These are phyloP conservation scores for Biancaea sappan DNA, from an alignment of 306 rosid genomes.

Conservation along the genomic window DNA sequence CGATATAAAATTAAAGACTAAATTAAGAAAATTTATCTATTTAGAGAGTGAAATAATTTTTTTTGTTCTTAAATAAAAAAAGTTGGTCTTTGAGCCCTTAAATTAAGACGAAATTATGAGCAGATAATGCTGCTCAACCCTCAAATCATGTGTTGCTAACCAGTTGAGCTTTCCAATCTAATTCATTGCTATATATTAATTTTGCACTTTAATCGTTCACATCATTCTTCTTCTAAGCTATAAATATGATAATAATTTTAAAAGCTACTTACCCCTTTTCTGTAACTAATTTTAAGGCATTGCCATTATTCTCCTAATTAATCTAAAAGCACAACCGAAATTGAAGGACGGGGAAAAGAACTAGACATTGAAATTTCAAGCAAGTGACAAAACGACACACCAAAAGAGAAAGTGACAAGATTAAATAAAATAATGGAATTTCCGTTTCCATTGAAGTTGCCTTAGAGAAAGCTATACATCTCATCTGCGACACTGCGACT, in stretches of 20 bases:
- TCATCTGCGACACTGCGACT: background rate
- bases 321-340: background rate
- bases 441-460: background rate
- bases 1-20: too few relatives aligned
- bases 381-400: background rate
- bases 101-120: background rate
- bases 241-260: background rate
- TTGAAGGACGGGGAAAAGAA: background rate
- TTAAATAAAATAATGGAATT: background rate
- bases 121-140: background rate
- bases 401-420: background rate
- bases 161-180: background rate
- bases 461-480: background rate
- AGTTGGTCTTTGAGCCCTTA: background rate
- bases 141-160: background rate
- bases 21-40: too few relatives aligned
- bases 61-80: background rate
- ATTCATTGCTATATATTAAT: background rate
- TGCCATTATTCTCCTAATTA: background rate
- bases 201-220: background rate
- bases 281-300: background rate
- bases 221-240: background rate
- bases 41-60: too few relatives aligned
- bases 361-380: background rate
- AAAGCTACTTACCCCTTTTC: background rate